Conservation (phyloP, 495 filamentous ascomycete species). For the Trichoderma gamsii region DNA sequence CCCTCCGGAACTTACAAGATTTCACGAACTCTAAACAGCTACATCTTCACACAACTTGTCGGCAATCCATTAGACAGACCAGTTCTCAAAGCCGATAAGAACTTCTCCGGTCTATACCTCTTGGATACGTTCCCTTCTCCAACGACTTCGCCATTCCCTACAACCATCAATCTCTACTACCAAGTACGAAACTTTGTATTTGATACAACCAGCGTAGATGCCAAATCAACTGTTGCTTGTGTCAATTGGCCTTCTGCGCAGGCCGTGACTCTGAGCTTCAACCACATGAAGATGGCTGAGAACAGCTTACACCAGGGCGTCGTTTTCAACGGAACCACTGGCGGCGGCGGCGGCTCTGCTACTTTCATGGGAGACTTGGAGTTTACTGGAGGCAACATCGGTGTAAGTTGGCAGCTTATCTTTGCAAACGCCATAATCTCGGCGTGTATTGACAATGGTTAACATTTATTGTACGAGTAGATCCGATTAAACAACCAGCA, state of each 20-base stretch:
- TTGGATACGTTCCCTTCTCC: slow-evolving; percentile 47
- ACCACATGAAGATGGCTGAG: slow-evolving; percentile 74
- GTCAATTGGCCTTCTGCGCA: slow-evolving; percentile 97
- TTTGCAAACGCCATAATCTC: background rate
- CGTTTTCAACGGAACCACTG: slow-evolving; percentile 51
- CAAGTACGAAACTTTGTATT: slow-evolving; percentile 87
- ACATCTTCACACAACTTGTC: slow-evolving; percentile 65
- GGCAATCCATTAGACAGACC: slow-evolving; percentile 61
- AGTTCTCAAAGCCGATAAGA: slow-evolving; percentile 59
- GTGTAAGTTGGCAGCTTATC: background rate
- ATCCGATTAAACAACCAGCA: slow-evolving; percentile 66
- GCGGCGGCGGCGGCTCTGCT: slow-evolving; percentile 52
- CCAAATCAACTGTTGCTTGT: slow-evolving; percentile 51
- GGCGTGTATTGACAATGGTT: background rate
- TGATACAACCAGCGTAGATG: slow-evolving; percentile 63
- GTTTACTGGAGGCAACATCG: slow-evolving; percentile 51
- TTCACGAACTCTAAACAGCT: slow-evolving; percentile 53
- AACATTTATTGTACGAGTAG: background rate
- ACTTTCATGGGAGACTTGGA: slow-evolving; percentile 66
- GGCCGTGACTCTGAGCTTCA: slow-evolving; percentile 82
- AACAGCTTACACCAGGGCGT: slow-evolving; percentile 65
- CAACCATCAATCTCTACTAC: slow-evolving; percentile 58
- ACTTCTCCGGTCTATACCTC: slow-evolving; percentile 55
- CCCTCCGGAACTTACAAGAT: slow-evolving; percentile 63
- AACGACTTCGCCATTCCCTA: background rate